Conservation (phyloP, 73 alveolate genomes). For the Uronychia setigera region DNA sequence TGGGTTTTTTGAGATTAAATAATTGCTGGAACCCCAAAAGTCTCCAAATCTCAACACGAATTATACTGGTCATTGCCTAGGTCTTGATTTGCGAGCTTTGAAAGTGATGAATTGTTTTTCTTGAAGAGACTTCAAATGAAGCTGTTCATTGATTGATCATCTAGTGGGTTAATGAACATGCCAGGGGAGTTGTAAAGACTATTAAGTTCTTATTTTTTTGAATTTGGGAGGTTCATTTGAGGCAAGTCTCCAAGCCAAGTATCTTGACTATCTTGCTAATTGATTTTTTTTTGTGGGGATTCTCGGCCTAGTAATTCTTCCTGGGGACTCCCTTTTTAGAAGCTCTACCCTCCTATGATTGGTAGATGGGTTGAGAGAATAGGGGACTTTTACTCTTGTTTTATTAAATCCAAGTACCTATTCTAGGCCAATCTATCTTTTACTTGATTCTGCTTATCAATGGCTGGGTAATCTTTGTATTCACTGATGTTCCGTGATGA, state of each 20-base stretch:
- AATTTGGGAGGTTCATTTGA: not conserved
- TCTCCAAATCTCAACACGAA: not conserved
- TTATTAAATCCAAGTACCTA: not conserved
- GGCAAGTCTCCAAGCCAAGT: too few species aligned
- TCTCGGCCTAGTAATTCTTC: not conserved
- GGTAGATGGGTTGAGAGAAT: not conserved
- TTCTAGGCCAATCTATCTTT: not conserved
- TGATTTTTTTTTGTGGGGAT: not conserved
- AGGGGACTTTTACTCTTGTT: not conserved
- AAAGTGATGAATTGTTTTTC: not conserved
- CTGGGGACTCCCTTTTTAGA: not conserved
- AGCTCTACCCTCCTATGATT: not conserved
- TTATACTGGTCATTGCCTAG: not conserved
- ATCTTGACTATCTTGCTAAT: not conserved
- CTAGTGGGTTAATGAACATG: not conserved
- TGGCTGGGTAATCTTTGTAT: not conserved
- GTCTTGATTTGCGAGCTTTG: not conserved
- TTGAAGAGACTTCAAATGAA: not conserved
- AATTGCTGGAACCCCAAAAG: too few species aligned
- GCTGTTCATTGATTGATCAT: not conserved
- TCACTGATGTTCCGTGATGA: not conserved
- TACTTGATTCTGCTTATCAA: not conserved
- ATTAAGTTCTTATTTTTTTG: not conserved
- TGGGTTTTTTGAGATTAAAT: too few species aligned
- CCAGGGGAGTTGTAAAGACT: not conserved